phyloP scores from a whole-genome alignment of 1,284 basidiomycete genomes.

The Boletus smithii region DNA sequence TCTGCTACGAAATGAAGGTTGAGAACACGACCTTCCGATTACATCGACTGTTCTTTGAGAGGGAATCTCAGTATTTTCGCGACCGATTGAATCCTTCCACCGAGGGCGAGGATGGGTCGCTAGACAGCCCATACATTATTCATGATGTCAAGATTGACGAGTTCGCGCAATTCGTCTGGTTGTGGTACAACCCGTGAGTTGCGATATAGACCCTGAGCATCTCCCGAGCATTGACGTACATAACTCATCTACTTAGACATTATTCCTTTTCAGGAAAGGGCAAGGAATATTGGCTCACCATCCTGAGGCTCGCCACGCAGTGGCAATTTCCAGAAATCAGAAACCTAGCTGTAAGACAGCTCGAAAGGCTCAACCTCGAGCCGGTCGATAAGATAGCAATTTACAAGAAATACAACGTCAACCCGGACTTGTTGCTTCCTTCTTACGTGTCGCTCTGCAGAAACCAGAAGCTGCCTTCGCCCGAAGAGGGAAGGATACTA shows the following conservation, averaged over 20 bases:
- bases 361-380: conserved; percentile 55
- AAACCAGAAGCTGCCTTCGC: conserved; percentile 52
- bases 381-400: conserved; percentile 59
- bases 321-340: conserved; percentile 64
- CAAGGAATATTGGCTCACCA: conserved; percentile 54
- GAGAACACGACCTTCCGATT: conserved; percentile 52
- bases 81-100: conserved; percentile 34
- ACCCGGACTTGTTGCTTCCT: conserved; percentile 50
- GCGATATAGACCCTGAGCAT: background rate
- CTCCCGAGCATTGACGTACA: background rate
- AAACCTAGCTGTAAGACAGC: conserved; percentile 54
- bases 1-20: conserved; percentile 36
- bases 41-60: conserved; percentile 62
- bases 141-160: conserved; percentile 42
- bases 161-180: conserved; percentile 62
- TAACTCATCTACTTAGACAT: background rate
- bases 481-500: conserved; percentile 54
- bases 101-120: conserved; percentile 27
- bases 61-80: conserved; percentile 55
- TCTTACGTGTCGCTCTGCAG: conserved; percentile 55
- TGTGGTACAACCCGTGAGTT: conserved; percentile 66
- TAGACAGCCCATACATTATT: conserved; percentile 35
- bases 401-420: conserved; percentile 49
- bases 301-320: conserved; percentile 53
- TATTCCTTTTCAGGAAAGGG: conserved; percentile 19